A percentile compares a stretch with the other conserved stretches of the same genome.
Conservation (phyloP, 2,329 filamentous ascomycete genomes). For the Mariannaea elegans region DNA sequence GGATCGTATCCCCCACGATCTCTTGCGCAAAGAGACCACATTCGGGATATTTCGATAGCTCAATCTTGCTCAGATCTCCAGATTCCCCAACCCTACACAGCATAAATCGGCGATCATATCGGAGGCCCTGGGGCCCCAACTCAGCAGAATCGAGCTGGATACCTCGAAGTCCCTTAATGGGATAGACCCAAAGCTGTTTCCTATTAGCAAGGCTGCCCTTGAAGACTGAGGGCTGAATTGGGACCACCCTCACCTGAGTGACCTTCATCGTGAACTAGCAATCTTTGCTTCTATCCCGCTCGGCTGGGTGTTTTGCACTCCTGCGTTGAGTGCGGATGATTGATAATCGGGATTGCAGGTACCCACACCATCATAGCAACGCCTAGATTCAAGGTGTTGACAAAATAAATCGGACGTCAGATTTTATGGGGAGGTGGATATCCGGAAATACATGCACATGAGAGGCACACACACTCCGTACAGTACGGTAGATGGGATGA, state of each 20-base stretch:
- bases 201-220: constrained; percentile 12
- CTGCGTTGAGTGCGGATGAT: constrained; percentile 21
- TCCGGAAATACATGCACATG: constrained; percentile 6
- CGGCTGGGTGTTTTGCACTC: constrained; percentile 20
- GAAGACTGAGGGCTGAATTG: background rate
- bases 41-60: constrained; percentile 64
- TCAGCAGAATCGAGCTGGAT: constrained; percentile 61
- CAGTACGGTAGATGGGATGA: too few relatives aligned
- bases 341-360: too few relatives aligned
- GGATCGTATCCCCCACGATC: constrained; percentile 52
- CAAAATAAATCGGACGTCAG: background rate
- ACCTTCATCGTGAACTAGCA: background rate
- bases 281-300: constrained; percentile 19
- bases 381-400: constrained; percentile 17
- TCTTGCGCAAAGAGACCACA: constrained; percentile 72
- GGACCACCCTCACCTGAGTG: background rate
- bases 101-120: constrained; percentile 76
- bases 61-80: constrained; percentile 63
- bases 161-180: constrained; percentile 76
- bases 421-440: background rate
- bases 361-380: constrained; percentile 16
- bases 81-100: constrained; percentile 62
- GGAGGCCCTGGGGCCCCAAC: constrained; percentile 70
- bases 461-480: too few relatives aligned
- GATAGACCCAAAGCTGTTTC: constrained; percentile 70